These are phyloP conservation scores for Emmonsia crescens DNA, from an alignment of 2,329 filamentous ascomycete genomes.

Conservation along the genomic window DNA sequence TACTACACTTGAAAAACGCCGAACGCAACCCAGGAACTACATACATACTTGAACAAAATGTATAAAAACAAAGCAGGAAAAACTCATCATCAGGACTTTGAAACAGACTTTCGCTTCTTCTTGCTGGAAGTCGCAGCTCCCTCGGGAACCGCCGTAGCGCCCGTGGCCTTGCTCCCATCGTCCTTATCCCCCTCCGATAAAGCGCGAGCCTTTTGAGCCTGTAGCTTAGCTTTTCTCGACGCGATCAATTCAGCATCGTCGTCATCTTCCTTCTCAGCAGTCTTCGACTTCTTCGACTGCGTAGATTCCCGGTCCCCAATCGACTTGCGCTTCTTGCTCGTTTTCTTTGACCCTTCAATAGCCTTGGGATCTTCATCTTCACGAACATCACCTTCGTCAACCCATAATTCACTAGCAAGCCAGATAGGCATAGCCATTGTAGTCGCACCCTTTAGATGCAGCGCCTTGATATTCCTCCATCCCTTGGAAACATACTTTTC, in stretches of 20 bases:
- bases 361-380: constrained; percentile 28
- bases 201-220: constrained; percentile 39
- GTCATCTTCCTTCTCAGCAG: constrained; percentile 24
- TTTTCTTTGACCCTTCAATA: constrained; percentile 27
- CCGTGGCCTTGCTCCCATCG: constrained; percentile 17
- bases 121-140: constrained; percentile 15
- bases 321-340: constrained; percentile 47
- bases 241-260: constrained; percentile 25
- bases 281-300: constrained; percentile 29
- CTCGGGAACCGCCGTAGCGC: constrained; percentile 12
- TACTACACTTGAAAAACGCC: not conserved
- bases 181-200: constrained; percentile 15
- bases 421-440: constrained; percentile 89
- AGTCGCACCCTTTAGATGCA: constrained; percentile 85
- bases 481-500: constrained; percentile 74
- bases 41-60: constrained; percentile 8
- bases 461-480: constrained; percentile 72
- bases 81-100: constrained; percentile 21
- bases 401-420: constrained; percentile 85
- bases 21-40: constrained; percentile 15
- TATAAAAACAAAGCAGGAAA: constrained; percentile 19
- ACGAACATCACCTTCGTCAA: constrained; percentile 60
- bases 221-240: constrained; percentile 39
- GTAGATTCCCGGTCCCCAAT: constrained; percentile 19
- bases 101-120: constrained; percentile 32